These are phyloP conservation scores for Ustanciosporium gigantosporum DNA, from an alignment of 1,284 basidiomycete genomes.

Conservation along the genomic window DNA sequence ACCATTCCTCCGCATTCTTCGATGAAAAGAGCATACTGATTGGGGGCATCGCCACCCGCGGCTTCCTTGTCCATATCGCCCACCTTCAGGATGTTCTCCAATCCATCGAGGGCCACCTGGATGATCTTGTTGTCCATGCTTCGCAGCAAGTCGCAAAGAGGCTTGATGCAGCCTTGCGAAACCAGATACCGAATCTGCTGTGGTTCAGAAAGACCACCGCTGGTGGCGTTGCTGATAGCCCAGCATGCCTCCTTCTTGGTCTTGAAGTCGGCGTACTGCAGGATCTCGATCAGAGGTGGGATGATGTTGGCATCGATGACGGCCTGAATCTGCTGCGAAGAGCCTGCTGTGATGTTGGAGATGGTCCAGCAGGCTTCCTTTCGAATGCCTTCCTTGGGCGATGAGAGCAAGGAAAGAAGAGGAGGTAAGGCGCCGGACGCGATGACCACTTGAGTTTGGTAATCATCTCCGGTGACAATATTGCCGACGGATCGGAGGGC, in stretches of 20 bases:
- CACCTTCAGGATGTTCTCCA: constrained; percentile 98
- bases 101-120: constrained; percentile 92
- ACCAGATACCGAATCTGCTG: constrained; percentile 98
- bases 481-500: constrained; percentile 97
- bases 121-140: constrained; percentile 99
- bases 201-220: constrained; percentile 94
- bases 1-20: constrained; percentile 95
- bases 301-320: constrained; percentile 77
- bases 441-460: constrained; percentile 97
- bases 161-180: constrained; percentile 96
- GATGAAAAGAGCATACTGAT: constrained; percentile 90
- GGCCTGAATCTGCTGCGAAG: constrained; percentile 91
- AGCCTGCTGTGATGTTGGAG: constrained; percentile 97
- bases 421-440: constrained; percentile 93
- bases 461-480: constrained; percentile 97
- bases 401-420: constrained; percentile 85
- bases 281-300: constrained; percentile 96
- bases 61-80: constrained; percentile 93
- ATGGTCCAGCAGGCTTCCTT: constrained; percentile 99
- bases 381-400: constrained; percentile 90
- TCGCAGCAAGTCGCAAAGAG: constrained; percentile 89
- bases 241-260: constrained; percentile 99
- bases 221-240: constrained; percentile 99
- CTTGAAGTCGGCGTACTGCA: constrained; percentile 97
- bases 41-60: constrained; percentile 78